Evolutionary conservation across 2,329 filamentous ascomycete species (phyloP).

Genomic region (Clonostachys chloroleuca): DNA sequence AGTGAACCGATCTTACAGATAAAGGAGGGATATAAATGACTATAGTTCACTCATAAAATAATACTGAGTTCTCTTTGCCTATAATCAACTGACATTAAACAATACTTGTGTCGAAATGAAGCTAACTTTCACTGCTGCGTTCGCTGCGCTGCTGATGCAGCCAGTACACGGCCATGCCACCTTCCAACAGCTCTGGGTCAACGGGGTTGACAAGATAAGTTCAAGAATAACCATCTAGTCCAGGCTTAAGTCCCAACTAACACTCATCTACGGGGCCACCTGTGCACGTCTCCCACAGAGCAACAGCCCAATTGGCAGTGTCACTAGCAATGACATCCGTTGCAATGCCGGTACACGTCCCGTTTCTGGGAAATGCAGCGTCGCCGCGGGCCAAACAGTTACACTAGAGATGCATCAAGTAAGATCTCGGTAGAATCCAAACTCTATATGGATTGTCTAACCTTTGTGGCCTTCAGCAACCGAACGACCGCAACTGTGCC

Average conservation of each 20-base stretch:
- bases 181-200: slow-evolving; percentile 44
- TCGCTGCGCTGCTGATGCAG: slow-evolving; percentile 24
- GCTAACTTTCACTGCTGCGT: background rate
- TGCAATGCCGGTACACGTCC: slow-evolving; percentile 36
- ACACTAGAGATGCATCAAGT: slow-evolving; percentile 54
- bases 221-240: background rate
- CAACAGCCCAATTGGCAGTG: slow-evolving; percentile 46
- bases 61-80: too few species aligned
- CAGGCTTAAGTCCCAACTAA: slow-evolving; percentile 8
- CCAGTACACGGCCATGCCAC: slow-evolving; percentile 39
- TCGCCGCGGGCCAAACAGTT: slow-evolving; percentile 39
- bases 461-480: slow-evolving; percentile 8
- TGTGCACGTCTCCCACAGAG: slow-evolving; percentile 42
- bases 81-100: too few species aligned
- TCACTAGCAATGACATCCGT: slow-evolving; percentile 31
- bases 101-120: too few species aligned
- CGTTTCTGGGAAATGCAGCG: slow-evolving; percentile 36
- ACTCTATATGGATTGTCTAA: too few species aligned
- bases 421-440: too few species aligned
- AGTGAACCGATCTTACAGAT: too few species aligned
- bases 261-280: slow-evolving; percentile 21
- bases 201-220: slow-evolving; percentile 30
- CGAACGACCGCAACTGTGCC: slow-evolving; percentile 35
- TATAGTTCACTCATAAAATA: too few species aligned
- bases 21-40: too few species aligned